Conservation (phyloP, 2,329 filamentous ascomycete species). For the Talaromyces sp. region DNA sequence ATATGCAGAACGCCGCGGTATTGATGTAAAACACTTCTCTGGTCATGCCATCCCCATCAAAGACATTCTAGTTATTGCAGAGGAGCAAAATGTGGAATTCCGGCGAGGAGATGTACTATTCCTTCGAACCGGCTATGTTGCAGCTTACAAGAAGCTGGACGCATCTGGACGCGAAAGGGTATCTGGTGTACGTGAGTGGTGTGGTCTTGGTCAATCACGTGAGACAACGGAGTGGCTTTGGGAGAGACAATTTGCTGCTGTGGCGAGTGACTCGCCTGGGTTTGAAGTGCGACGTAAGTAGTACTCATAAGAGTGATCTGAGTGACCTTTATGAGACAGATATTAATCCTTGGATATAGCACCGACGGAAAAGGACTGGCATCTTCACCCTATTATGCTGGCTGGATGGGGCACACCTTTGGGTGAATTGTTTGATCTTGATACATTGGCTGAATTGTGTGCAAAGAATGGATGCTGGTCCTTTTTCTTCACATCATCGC, state of each 20-base stretch:
- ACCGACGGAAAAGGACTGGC: constrained; percentile 16
- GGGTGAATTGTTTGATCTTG: constrained; percentile 42
- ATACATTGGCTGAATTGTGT: constrained; percentile 35
- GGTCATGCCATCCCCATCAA: neutral
- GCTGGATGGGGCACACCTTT: constrained; percentile 43
- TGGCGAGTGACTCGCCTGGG: neutral
- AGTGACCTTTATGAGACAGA: neutral
- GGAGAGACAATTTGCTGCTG: neutral
- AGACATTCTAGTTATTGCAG: neutral
- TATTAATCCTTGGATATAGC: neutral
- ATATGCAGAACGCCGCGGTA: neutral
- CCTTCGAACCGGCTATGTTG: neutral
- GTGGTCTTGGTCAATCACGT: neutral
- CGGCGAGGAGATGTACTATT: neutral
- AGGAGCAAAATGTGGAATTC: neutral
- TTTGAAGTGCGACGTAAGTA: neutral
- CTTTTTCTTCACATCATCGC: constrained; percentile 48
- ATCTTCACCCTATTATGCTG: constrained; percentile 18
- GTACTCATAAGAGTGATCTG: no score
- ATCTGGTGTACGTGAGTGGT: neutral
- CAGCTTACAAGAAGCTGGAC: neutral
- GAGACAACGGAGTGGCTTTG: neutral
- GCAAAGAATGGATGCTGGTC: constrained; percentile 33
- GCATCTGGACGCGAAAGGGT: neutral
- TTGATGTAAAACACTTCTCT: neutral